Evolutionary conservation across 176 grass and related monocot genomes (phyloP).

Genomic region (Zea mays): Zm-B73-REFERENCE-NAM-5.0 NC_050098.1:211549001-211549500

Average conservation of each 20-base stretch:
- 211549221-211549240: conserved; percentile 77
- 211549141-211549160: conserved; percentile 14
- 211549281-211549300: conserved; percentile 55
- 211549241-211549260: conserved; percentile 36
- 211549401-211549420: no score
- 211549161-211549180: conserved; percentile 37
- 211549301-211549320: conserved; percentile 36
- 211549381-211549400: neutral
- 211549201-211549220: conserved; percentile 55
- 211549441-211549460: conserved; percentile 15
- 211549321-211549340: conserved; percentile 1
- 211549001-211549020: neutral
- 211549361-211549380: neutral
- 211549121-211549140: conserved; percentile 30
- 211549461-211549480: neutral
- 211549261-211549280: conserved; percentile 32
- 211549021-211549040: neutral
- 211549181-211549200: conserved; percentile 53
- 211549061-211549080: conserved; percentile 94
- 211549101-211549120: conserved; percentile 97
- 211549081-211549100: conserved; percentile 69
- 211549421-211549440: no score
- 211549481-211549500: conserved; percentile 17
- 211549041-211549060: conserved; percentile 70
- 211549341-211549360: conserved; percentile 35